Percentiles rank a stretch among this genome's conserved stretches.
Conservation (phyloP, 441 rosid genomes). For the Pelargonium cotyledonis region DNA sequence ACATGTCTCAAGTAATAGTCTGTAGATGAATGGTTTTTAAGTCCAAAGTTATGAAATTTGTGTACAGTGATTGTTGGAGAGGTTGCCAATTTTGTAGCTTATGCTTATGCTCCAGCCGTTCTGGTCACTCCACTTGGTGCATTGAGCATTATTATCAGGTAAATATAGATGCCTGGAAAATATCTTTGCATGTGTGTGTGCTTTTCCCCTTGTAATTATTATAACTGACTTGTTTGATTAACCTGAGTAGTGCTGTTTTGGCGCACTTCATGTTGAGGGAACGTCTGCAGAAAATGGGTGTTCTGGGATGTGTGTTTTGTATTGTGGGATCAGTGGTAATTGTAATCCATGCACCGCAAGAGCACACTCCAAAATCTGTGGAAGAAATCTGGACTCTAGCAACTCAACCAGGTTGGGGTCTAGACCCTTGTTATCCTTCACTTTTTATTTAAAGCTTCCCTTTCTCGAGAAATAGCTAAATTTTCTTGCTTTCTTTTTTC, state of each 20-base stretch:
- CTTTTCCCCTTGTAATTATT: neutral
- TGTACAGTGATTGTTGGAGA: constrained; percentile 59
- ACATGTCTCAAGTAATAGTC: neutral
- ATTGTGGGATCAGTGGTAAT: constrained; percentile 56
- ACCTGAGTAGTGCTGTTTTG: constrained; percentile 46
- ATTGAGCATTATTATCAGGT: constrained; percentile 64
- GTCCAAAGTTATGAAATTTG: constrained; percentile 17
- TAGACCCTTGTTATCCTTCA: constrained; percentile 1
- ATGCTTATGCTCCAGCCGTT: constrained; percentile 67
- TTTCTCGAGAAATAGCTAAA: constrained; percentile 9
- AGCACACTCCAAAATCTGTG: constrained; percentile 47
- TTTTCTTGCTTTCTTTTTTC: constrained; percentile 11
- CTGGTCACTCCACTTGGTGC: constrained; percentile 71
- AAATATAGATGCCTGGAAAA: constrained; percentile 1
- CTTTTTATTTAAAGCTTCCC: neutral
- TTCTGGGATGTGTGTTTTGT: constrained; percentile 60
- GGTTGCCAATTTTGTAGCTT: constrained; percentile 64
- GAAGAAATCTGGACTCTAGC: constrained; percentile 56
- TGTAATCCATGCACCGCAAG: constrained; percentile 60
- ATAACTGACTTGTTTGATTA: constrained; percentile 15
- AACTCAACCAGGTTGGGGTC: constrained; percentile 45
- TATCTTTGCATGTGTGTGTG: neutral
- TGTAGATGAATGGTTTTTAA: constrained; percentile 8
- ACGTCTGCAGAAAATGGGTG: constrained; percentile 46
- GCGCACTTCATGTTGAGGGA: constrained; percentile 65